Conservation (phyloP, 75 land plant genomes). For the Pinus tabuliformis region DNA sequence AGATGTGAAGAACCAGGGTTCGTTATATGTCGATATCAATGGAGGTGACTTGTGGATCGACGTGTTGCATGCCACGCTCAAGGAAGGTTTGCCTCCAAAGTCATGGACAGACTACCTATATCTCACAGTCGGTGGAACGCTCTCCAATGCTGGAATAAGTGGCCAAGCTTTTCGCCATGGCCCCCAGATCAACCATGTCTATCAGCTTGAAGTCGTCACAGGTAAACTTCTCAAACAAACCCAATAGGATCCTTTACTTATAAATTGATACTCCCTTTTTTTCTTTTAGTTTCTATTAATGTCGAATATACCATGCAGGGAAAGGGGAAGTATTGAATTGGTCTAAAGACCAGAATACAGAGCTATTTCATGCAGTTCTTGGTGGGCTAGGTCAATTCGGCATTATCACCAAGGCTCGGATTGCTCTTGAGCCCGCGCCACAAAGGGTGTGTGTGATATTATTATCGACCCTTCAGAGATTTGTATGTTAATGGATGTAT, state of each 20-base stretch:
- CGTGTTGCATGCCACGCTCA: constrained; percentile 43
- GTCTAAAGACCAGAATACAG: constrained; percentile 19
- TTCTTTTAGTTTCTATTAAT: too few relatives aligned
- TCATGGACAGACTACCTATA: constrained; percentile 47
- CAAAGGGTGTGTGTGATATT: constrained; percentile 16
- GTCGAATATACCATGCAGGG: constrained; percentile 13
- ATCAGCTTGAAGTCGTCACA: constrained; percentile 44
- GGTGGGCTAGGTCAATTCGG: constrained; percentile 63
- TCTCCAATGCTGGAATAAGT: constrained; percentile 50
- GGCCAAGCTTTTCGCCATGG: constrained; percentile 49
- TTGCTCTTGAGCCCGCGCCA: constrained; percentile 41
- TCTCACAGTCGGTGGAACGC: constrained; percentile 54
- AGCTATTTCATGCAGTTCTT: constrained; percentile 40
- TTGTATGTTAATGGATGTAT: too few relatives aligned
- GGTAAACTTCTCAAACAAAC: constrained; percentile 21
- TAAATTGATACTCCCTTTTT: too few relatives aligned
- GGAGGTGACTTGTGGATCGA: constrained; percentile 85
- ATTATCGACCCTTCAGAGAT: too few relatives aligned
- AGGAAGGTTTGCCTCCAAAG: constrained; percentile 41
- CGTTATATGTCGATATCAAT: constrained; percentile 34
- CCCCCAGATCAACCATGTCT: constrained; percentile 41
- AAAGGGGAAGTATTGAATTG: constrained; percentile 45
- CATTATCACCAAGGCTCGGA: constrained; percentile 41
- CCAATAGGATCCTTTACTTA: too few relatives aligned
- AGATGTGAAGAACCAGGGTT: not conserved